Evolutionary conservation across 257 asterid species (phyloP).

Genomic region (Lycium ferocissimum): DNA sequence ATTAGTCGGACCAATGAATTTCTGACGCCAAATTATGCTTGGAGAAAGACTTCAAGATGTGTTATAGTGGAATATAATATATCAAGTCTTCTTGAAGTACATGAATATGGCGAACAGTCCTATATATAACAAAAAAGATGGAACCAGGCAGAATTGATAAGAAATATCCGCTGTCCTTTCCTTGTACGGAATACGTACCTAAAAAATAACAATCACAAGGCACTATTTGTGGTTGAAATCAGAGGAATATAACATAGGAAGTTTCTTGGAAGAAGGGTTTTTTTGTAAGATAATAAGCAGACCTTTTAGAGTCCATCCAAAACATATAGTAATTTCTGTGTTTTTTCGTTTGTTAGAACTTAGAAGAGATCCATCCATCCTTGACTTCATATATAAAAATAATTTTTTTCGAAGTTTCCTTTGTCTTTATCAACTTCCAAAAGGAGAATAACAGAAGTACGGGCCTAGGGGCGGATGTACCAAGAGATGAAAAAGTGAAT

Average conservation of each 20-base stretch:
- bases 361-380: neutral
- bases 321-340: neutral
- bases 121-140: neutral
- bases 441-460: neutral
- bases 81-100: neutral
- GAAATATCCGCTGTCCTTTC: constrained; percentile 18
- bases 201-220: neutral
- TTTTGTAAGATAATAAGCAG: neutral
- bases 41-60: neutral
- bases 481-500: no score
- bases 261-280: constrained; percentile 8
- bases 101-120: neutral
- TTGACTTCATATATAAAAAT: neutral
- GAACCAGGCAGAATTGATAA: neutral
- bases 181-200: constrained; percentile 27
- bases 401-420: neutral
- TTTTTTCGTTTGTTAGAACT: neutral
- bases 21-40: neutral
- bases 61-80: neutral
- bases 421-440: constrained; percentile 14
- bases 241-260: neutral
- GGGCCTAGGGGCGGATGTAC: no score
- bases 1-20: neutral
- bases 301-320: neutral
- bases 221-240: neutral